These are phyloP conservation scores for Solanum rostratum DNA, from an alignment of 257 asterid genomes.

Conservation along the genomic window DNA sequence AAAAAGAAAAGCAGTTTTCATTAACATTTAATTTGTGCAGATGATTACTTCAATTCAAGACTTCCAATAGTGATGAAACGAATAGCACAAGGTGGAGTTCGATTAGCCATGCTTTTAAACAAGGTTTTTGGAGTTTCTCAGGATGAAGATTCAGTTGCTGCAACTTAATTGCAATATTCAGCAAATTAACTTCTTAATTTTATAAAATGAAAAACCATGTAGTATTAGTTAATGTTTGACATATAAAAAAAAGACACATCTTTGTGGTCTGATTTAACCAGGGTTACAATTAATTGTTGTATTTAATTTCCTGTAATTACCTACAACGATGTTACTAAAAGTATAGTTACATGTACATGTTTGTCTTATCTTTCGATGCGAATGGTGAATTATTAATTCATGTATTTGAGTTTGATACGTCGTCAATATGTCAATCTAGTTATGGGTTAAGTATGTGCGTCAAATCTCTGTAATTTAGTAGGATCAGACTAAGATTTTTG, in stretches of 20 bases:
- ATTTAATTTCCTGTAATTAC: neutral
- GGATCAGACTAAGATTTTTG: no score
- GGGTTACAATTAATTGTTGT: neutral
- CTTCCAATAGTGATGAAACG: conserved; percentile 71
- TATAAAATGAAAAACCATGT: neutral
- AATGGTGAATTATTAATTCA: neutral
- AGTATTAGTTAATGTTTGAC: neutral
- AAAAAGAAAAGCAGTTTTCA: neutral
- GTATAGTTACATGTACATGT: neutral
- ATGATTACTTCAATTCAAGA: conserved; percentile 67
- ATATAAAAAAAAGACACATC: neutral
- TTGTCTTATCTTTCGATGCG: neutral
- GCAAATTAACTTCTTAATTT: neutral
- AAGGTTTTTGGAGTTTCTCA: conserved; percentile 29
- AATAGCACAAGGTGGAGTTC: conserved; percentile 90
- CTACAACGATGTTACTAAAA: neutral
- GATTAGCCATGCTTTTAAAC: conserved; percentile 75
- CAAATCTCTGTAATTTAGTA: no score
- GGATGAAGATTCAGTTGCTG: conserved; percentile 16
- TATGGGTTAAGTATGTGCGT: no score
- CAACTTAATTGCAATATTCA: conserved; percentile 10
- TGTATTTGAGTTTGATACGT: no score
- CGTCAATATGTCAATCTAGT: no score
- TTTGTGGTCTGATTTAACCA: neutral
- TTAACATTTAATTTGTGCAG: conserved; percentile 15